Conservation (phyloP, 176 grass and related monocot species). For the Musa troglodytarum region DNA sequence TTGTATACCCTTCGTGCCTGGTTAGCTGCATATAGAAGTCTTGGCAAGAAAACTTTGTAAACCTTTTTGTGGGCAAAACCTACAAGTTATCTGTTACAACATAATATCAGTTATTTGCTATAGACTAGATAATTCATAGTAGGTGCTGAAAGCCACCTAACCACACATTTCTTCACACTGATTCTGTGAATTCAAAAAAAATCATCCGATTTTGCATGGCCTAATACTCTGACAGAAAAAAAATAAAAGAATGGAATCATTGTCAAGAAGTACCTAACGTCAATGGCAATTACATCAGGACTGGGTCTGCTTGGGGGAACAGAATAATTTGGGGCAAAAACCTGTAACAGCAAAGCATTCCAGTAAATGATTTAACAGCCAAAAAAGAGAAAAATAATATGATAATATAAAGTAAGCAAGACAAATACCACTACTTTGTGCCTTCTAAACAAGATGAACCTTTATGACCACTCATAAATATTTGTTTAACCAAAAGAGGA, state of each 20-base stretch:
- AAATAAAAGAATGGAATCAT: background rate
- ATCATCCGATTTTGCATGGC: background rate
- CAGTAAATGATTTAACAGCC: background rate
- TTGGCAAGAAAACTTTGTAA: too few relatives aligned
- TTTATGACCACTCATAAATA: background rate
- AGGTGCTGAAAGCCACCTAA: too few relatives aligned
- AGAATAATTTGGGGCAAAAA: conserved; percentile 80
- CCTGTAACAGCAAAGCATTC: conserved; percentile 31
- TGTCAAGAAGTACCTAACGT: conserved; percentile 57
- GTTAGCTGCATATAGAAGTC: too few relatives aligned
- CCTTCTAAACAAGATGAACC: background rate
- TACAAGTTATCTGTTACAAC: too few relatives aligned
- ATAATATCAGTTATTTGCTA: too few relatives aligned
- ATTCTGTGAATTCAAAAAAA: background rate
- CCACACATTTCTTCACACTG: too few relatives aligned
- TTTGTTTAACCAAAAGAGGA: background rate
- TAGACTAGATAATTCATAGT: too few relatives aligned
- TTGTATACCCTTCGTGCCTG: too few relatives aligned
- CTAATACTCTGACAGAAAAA: too few relatives aligned
- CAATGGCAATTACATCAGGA: conserved; percentile 58
- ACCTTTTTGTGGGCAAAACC: too few relatives aligned
- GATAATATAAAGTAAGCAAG: too few relatives aligned
- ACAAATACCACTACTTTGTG: background rate
- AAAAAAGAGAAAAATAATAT: background rate
- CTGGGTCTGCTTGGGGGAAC: conserved; percentile 37